These are phyloP conservation scores for Saccharomycopsis guyanensis DNA, from an alignment of 805 yeast species.

Conservation along the genomic window DNA sequence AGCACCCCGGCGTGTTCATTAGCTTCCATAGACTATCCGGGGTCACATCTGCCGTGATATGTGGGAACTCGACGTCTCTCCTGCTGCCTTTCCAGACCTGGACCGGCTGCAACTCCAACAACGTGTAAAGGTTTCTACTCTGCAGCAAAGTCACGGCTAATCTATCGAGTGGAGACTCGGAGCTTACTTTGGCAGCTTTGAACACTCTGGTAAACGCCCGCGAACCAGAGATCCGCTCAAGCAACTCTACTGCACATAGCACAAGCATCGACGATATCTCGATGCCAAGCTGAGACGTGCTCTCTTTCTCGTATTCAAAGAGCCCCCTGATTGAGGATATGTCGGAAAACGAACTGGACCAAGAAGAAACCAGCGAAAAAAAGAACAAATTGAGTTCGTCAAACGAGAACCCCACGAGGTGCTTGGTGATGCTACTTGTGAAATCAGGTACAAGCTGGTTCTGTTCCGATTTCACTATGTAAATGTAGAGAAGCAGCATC, in stretches of 20 bases:
- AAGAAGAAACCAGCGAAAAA: neutral
- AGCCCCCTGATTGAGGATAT: too few species aligned
- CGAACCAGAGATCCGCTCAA: neutral
- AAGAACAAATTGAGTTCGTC: neutral
- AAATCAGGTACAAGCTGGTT: neutral
- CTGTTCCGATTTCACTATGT: neutral
- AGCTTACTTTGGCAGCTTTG: neutral
- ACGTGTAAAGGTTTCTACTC: neutral
- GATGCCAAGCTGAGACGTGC: neutral
- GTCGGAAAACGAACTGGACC: neutral
- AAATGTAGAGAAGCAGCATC: neutral
- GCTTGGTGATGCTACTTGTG: neutral
- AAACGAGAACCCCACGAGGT: constrained; percentile 1
- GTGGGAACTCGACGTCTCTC: too few species aligned
- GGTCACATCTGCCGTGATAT: too few species aligned
- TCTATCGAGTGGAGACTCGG: neutral
- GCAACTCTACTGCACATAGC: neutral
- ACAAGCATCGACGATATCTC: neutral
- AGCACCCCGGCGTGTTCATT: neutral
- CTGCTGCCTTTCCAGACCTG: neutral
- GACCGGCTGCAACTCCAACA: neutral
- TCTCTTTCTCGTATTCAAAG: neutral
- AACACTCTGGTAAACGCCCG: neutral
- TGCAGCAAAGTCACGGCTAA: neutral
- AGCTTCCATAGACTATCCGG: too few species aligned